A percentile compares a stretch with the other conserved stretches of the same genome.
Evolutionary conservation across 768 basidiomycete genomes (phyloP).

Genomic region (Kondoa subrosea): DNA sequence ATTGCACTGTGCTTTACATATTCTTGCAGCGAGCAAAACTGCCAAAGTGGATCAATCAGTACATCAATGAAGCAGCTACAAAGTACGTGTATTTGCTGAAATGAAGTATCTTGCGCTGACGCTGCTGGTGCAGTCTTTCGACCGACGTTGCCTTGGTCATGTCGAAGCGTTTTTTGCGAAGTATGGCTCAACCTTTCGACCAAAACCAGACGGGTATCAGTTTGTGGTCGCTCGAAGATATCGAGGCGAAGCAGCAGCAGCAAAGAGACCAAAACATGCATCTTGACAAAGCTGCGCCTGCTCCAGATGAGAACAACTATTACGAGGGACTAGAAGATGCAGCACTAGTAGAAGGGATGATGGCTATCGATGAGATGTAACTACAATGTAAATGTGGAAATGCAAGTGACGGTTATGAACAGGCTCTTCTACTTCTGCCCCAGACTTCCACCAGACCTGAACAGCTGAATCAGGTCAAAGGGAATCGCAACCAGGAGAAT

Average conservation of each 20-base stretch:
- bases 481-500: too few species aligned
- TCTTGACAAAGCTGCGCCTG: too few species aligned
- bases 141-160: conserved; percentile 93
- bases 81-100: conserved; percentile 35
- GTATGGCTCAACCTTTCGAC: conserved; percentile 95
- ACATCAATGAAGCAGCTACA: conserved; percentile 93
- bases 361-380: conserved; percentile 13
- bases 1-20: too few species aligned
- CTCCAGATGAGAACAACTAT: neutral
- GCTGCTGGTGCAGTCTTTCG: conserved; percentile 40
- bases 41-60: conserved; percentile 97
- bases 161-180: conserved; percentile 89
- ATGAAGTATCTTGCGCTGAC: neutral
- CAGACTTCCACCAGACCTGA: too few species aligned
- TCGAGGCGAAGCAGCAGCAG: conserved; percentile 54
- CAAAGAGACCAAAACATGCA: neutral
- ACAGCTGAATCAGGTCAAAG: too few species aligned
- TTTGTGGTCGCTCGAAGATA: conserved; percentile 83
- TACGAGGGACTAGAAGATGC: conserved; percentile 4
- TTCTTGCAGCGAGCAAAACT: conserved; percentile 50
- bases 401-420: neutral
- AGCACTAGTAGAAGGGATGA: neutral
- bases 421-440: neutral
- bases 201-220: conserved; percentile 90
- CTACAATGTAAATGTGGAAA: neutral